A percentile compares a stretch with the other conserved stretches of the same genome.
These are phyloP conservation scores for Candida lessepsii DNA, from an alignment of 805 yeast genomes.

Conservation along the genomic window DNA sequence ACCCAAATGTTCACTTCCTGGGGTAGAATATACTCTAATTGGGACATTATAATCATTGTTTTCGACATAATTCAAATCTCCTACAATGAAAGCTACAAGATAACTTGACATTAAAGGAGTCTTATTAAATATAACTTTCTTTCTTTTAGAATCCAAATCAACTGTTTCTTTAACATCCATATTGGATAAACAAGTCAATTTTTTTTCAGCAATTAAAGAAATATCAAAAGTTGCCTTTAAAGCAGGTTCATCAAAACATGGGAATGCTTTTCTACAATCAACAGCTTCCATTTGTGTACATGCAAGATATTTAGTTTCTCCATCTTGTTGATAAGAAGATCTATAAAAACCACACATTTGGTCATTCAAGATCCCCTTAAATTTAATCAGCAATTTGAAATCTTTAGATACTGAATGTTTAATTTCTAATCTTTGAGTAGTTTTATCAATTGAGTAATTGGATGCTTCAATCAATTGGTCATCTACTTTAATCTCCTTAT, in stretches of 20 bases:
- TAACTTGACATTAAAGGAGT: constrained; percentile 86
- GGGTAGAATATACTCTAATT: constrained; percentile 77
- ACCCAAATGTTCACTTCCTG: constrained; percentile 72
- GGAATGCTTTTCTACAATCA: constrained; percentile 84
- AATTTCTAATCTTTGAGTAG: constrained; percentile 24
- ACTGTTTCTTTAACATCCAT: constrained; percentile 60
- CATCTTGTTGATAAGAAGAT: constrained; percentile 61
- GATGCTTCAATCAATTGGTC: constrained; percentile 16
- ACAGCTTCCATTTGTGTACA: constrained; percentile 87
- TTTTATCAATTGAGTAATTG: constrained; percentile 15
- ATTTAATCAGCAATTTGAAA: constrained; percentile 49
- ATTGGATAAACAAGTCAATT: constrained; percentile 62
- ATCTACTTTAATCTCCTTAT: constrained; percentile 46
- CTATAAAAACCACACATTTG: constrained; percentile 84
- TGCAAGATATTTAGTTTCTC: constrained; percentile 68
- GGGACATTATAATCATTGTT: constrained; percentile 66
- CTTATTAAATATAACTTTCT: constrained; percentile 63
- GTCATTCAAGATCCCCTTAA: constrained; percentile 65
- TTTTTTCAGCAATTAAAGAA: constrained; percentile 54
- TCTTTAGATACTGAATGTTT: constrained; percentile 37
- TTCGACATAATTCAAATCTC: constrained; percentile 75
- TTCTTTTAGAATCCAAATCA: constrained; percentile 41
- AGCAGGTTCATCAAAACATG: constrained; percentile 78
- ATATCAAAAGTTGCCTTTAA: constrained; percentile 72
- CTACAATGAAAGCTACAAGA: constrained; percentile 78